Base-by-base conservation (phyloP, 495 filamentous ascomycete genomes). In the Daldinia concentrica region DNA sequence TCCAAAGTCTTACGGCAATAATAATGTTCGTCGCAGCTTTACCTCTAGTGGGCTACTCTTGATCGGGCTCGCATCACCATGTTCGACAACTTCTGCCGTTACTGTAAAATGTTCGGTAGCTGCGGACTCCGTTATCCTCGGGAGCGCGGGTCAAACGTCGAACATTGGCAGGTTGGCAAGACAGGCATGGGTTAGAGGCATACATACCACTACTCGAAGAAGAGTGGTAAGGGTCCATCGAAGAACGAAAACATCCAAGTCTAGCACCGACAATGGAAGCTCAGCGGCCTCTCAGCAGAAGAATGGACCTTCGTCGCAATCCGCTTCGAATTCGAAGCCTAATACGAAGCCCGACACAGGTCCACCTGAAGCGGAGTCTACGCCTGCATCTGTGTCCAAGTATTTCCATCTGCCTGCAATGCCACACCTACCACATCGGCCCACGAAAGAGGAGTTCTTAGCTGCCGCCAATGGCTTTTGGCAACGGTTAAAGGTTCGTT, bases 381-480 rank as follows among this genome's bases (percentile, higher is more conserved):
- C 82, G 9, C 68, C 77, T 4, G 64, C 82, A 9, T 77, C 82
- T 5, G 63, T 86, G 74, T 84, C 82, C 12, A 85, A 85, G 43
- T 86, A 85, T 57, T 77, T 95, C 1, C 91, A 92, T 66, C 82
- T 94, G 54, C 87, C 88, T 26, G 82, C 88, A 64, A 78, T 86
- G 19, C 88, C 88, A 14, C 81, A 85, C 58, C 87, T 94, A 76
- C 87, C 92, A 22, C 94, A 98, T 80, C 85, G 93, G 37, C 95
- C 95, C 11, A 95, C 91, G 30, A 97, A 97, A 73, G 94, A 97
- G 77, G 95, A 99, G 80, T 87, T 99, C 58, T 82, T 99, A 39
- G 92, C 90, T 32, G 95, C 96, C 48, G 95, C 95, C 24, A 97
- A 89, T 15, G 93, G 94, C 2, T 97, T 98, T 77, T 93, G 93